phyloP scores from a whole-genome alignment of 768 basidiomycete species.

The Auricularia auricula-judae region DNA sequence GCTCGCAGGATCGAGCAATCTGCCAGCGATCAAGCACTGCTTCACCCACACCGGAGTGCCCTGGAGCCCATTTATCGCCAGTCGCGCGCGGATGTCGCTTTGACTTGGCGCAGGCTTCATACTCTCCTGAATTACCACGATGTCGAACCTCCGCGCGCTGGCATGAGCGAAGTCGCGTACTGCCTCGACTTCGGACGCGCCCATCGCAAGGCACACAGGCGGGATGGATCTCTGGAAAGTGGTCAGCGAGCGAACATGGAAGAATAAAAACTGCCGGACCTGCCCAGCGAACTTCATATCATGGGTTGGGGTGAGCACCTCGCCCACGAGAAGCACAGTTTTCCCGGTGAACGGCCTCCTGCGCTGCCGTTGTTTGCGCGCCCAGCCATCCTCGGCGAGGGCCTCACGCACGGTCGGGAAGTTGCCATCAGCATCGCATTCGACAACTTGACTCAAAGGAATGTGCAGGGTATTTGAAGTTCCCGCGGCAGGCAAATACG shows the following conservation, averaged over 20 bases:
- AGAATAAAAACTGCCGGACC: background rate
- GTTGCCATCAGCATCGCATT: slow-evolving; percentile 37
- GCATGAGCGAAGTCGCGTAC: slow-evolving; percentile 33
- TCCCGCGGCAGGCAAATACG: slow-evolving; percentile 47
- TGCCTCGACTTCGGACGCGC: slow-evolving; percentile 60
- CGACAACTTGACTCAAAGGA: slow-evolving; percentile 36
- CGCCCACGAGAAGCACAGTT: slow-evolving; percentile 49
- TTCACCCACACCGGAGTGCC: slow-evolving; percentile 68
- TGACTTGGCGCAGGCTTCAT: slow-evolving; percentile 15
- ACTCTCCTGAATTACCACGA: slow-evolving; percentile 48
- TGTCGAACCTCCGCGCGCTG: slow-evolving; percentile 38
- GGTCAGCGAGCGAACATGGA: background rate
- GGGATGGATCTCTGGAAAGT: slow-evolving; percentile 30
- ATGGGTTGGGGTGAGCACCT: slow-evolving; percentile 42
- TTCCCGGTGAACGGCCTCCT: slow-evolving; percentile 44
- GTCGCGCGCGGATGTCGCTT: slow-evolving; percentile 12
- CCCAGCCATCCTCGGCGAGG: background rate
- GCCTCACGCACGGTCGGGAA: slow-evolving; percentile 17
- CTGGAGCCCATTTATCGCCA: slow-evolving; percentile 17
- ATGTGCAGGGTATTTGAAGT: slow-evolving; percentile 28
- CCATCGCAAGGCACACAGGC: slow-evolving; percentile 68
- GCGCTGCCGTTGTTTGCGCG: slow-evolving; percentile 40
- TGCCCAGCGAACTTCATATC: slow-evolving; percentile 12
- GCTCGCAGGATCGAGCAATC: slow-evolving; percentile 2
- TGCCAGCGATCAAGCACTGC: slow-evolving; percentile 58